These are phyloP conservation scores for Calonectria fujianensis DNA, from an alignment of 2,329 filamentous ascomycete species.

Conservation along the genomic window DNA sequence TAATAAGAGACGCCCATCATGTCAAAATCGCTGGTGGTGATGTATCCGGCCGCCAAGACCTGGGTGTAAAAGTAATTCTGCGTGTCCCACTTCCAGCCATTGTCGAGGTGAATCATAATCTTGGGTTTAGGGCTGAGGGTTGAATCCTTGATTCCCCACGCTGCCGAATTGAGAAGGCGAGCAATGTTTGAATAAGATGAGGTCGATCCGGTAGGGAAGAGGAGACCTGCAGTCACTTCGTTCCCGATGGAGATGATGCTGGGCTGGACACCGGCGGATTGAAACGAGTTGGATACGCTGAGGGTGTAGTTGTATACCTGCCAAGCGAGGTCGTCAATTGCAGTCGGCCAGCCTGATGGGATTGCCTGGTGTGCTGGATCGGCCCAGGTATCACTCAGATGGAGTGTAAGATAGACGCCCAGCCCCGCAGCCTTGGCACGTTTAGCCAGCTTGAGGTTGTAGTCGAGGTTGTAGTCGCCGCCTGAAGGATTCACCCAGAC, in stretches of 20 bases:
- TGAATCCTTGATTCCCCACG: conserved; percentile 79
- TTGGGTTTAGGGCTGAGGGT: conserved; percentile 73
- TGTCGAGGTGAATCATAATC: conserved; percentile 85
- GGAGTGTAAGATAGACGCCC: conserved; percentile 77
- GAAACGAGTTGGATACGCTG: conserved; percentile 76
- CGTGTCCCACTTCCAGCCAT: conserved; percentile 82
- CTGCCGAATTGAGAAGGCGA: conserved; percentile 77
- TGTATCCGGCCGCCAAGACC: conserved; percentile 70
- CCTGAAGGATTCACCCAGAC: conserved; percentile 82
- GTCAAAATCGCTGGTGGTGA: conserved; percentile 76
- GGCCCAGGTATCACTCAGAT: conserved; percentile 83
- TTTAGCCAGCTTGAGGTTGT: conserved; percentile 81
- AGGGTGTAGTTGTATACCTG: conserved; percentile 82
- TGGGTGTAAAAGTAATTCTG: conserved; percentile 80
- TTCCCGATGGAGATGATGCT: conserved; percentile 83
- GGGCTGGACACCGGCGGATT: conserved; percentile 71
- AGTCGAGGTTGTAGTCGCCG: conserved; percentile 80
- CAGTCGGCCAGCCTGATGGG: conserved; percentile 78
- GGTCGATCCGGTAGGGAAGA: conserved; percentile 77
- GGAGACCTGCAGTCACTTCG: conserved; percentile 80
- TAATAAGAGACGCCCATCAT: conserved; percentile 85
- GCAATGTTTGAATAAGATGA: conserved; percentile 76
- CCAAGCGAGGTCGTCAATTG: conserved; percentile 75
- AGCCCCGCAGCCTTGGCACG: conserved; percentile 79
- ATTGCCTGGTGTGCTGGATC: conserved; percentile 78